Base-by-base conservation (phyloP, 768 basidiomycete genomes). In the Cystofilobasidium capitatum region DNA sequence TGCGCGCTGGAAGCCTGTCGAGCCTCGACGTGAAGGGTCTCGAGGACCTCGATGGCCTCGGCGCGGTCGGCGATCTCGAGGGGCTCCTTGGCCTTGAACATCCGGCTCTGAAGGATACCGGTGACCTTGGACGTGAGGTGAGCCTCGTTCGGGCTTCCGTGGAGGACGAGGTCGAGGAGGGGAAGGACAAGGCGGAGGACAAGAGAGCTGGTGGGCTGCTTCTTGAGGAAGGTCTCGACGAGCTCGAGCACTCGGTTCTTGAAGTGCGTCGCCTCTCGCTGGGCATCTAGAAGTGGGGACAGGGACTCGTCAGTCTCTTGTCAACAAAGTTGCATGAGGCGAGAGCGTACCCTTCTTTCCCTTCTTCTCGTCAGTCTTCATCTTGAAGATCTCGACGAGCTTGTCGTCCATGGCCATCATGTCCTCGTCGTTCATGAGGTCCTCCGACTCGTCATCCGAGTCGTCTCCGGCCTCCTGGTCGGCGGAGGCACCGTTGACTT, bases 381-480 rank as follows among this genome's bases (percentile, higher is more conserved):
- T 81, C 67, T 83, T 83, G 83, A 99, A 94, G 36, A 91, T 86
- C 61, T 86, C 84, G 5, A 89, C 90, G 9, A 99, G 84, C 74
- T 94, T 88, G 58, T 89, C 88, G 74, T 99, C 94, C 33, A 98
- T 84, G 39, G 88, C 88, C 82, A 98, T 86, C 94, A 99, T 99
- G 78, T 96, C 90, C 31, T 98, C 93, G 74, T 99, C 94, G 74
- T 96, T 88, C 86, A 94, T 87, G 35, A 70, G 51, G 40, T 86
- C 78, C 58, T 73, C 73, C 60, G 74, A 73, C 49, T 72, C 72
- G 26, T 69, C 76, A 36, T 73, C 72, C 26, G 77, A 77, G 16
- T 74, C 70, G 37, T 88, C 87, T 69, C 86, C 85, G 36, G 17
- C 58, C 5, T 80, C 81, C 42, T 81, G 84, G 55, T 84, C 84